Conservation (phyloP, 2,329 filamentous ascomycete genomes). For the Sporothrix globosa region DNA sequence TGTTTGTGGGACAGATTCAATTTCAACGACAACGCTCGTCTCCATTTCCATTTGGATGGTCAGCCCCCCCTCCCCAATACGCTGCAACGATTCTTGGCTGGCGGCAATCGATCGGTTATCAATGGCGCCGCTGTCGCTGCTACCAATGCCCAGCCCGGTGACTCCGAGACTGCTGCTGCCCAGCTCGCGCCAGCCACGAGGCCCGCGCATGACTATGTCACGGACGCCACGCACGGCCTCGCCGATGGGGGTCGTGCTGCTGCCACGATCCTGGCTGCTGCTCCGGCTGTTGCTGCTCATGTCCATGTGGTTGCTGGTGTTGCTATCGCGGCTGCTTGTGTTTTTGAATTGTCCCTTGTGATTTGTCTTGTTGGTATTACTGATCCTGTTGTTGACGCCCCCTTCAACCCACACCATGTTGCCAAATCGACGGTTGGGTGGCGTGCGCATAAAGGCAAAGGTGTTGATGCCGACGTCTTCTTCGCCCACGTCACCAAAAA, state of each 20-base stretch:
- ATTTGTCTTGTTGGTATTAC: background rate
- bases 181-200: constrained; percentile 13
- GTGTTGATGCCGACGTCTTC: constrained; percentile 46
- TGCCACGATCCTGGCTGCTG: background rate
- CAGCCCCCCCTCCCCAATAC: constrained; percentile 30
- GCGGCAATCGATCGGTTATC: constrained; percentile 18
- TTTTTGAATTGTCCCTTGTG: background rate
- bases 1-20: constrained; percentile 29
- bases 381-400: constrained; percentile 26
- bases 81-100: constrained; percentile 35
- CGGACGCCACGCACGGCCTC: constrained; percentile 21
- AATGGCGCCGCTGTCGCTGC: background rate
- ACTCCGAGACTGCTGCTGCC: background rate
- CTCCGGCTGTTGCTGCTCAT: constrained; percentile 8
- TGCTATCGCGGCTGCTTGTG: background rate
- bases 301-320: background rate
- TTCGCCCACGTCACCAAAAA: constrained; percentile 40
- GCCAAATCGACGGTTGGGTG: constrained; percentile 39
- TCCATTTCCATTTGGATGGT: constrained; percentile 42
- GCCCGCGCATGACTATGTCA: constrained; percentile 15
- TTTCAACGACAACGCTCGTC: constrained; percentile 42
- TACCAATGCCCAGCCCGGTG: background rate
- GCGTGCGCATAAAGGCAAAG: constrained; percentile 44
- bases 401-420: constrained; percentile 44
- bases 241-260: background rate